phyloP scores from a whole-genome alignment of 768 basidiomycete species.

The Coprinellus aureogranulatus region DNA sequence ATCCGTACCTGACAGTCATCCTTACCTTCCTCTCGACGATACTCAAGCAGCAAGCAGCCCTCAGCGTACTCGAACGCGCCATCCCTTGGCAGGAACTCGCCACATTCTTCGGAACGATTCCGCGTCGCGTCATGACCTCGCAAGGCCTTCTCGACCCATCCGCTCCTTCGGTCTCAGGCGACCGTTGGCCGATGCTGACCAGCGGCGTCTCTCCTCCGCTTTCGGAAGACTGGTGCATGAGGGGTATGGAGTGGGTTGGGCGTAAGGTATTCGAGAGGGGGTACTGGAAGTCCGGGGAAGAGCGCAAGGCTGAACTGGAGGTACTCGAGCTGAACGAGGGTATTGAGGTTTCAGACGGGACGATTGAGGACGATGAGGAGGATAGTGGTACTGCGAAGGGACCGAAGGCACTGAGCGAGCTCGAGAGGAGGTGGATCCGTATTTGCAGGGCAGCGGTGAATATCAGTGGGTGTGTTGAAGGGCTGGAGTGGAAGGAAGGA shows the following conservation, averaged over 20 bases:
- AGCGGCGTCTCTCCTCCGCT: conserved; percentile 68
- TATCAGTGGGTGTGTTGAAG: conserved; percentile 68
- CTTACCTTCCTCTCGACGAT: conserved; percentile 87
- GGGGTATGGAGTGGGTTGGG: conserved; percentile 96
- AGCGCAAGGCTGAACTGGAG: conserved; percentile 69
- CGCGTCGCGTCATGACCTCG: conserved; percentile 47
- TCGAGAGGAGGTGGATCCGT: conserved; percentile 69
- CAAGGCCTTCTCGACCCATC: conserved; percentile 37
- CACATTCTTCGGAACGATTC: conserved; percentile 57
- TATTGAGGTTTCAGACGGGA: conserved; percentile 64
- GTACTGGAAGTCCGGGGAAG: conserved; percentile 85
- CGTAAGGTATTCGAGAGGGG: conserved; percentile 88
- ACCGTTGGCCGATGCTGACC: conserved; percentile 67
- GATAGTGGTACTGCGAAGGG: conserved; percentile 34
- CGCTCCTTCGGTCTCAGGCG: conserved; percentile 25
- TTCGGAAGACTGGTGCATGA: conserved; percentile 91
- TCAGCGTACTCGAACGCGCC: conserved; percentile 64
- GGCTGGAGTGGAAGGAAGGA: conserved; percentile 65
- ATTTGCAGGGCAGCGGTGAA: conserved; percentile 67
- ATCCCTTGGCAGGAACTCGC: conserved; percentile 85
- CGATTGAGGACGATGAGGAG: conserved; percentile 76
- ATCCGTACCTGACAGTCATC: conserved; percentile 83
- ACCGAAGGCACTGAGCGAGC: conserved; percentile 31
- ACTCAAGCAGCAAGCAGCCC: conserved; percentile 59
- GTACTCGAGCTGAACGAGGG: conserved; percentile 65